A percentile compares a stretch with the other conserved stretches of the same genome.
phyloP scores from a whole-genome alignment of 129 eudicot genomes.

The Dittrichia graveolens region DNA sequence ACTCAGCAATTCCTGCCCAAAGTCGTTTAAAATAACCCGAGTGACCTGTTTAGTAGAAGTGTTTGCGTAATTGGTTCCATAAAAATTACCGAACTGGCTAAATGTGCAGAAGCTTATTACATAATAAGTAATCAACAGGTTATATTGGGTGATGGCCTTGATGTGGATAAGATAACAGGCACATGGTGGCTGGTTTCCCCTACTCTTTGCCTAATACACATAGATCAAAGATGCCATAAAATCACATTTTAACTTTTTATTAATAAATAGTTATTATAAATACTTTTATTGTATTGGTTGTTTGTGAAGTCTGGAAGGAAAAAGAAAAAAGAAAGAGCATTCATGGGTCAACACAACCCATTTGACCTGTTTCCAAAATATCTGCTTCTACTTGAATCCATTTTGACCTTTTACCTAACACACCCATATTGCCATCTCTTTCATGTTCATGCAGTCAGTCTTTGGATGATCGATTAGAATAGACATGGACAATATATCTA shows the following conservation, averaged over 20 bases:
- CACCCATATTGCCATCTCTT: not conserved
- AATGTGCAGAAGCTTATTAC: not conserved
- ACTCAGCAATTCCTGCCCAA: not conserved
- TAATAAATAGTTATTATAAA: not conserved
- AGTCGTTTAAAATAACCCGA: not conserved
- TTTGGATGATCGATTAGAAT: not conserved
- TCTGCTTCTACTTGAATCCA: not conserved
- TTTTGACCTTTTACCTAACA: conserved; percentile 1
- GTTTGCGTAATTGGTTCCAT: not conserved
- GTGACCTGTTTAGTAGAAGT: not conserved
- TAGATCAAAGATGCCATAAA: not conserved
- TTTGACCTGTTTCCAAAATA: conserved; percentile 1
- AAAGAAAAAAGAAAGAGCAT: not conserved
- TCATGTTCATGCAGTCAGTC: not conserved
- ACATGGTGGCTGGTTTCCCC: not conserved
- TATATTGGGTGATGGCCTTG: not conserved
- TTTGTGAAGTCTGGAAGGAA: not conserved
- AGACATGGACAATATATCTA: too few species aligned
- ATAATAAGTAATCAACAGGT: not conserved
- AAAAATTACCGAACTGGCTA: conserved; percentile 1
- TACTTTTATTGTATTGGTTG: not conserved
- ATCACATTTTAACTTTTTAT: not conserved
- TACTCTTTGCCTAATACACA: not conserved
- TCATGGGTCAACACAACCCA: not conserved
- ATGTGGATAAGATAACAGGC: conserved; percentile 9